Conservation (phyloP, 352 stramenopile genomes). For the Phytopythium boreale region DNA sequence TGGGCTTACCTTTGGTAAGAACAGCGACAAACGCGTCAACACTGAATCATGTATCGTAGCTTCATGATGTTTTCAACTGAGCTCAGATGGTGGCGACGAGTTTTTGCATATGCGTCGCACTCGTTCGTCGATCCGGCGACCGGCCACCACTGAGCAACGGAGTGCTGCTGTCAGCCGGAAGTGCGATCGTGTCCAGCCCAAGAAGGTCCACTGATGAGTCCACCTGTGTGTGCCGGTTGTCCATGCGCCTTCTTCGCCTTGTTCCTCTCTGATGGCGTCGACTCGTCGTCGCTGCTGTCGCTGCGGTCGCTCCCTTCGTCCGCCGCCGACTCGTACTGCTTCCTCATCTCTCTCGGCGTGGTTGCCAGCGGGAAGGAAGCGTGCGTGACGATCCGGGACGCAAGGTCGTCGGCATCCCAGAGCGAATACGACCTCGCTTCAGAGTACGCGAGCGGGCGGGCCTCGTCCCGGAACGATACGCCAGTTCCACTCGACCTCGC, state of each 20-base stretch:
- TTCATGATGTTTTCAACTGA: neutral
- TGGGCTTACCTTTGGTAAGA: too few relatives aligned
- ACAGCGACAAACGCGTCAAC: neutral
- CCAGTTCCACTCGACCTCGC: conserved; percentile 3
- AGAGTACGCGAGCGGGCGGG: conserved; percentile 31
- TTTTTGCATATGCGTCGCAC: conserved; percentile 1
- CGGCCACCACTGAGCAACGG: neutral
- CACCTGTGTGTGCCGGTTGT: neutral
- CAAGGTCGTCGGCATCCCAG: conserved; percentile 31
- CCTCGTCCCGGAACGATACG: conserved; percentile 15
- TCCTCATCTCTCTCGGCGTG: conserved; percentile 1
- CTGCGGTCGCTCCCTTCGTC: neutral
- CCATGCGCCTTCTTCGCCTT: neutral
- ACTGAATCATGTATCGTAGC: neutral
- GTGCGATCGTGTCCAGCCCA: conserved; percentile 16
- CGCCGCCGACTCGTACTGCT: conserved; percentile 5
- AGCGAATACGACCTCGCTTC: conserved; percentile 19
- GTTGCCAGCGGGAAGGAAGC: conserved; percentile 12
- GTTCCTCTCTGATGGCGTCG: neutral
- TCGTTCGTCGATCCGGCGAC: neutral
- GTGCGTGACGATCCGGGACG: conserved; percentile 44
- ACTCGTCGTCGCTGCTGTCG: conserved; percentile 2
- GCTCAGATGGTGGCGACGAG: conserved; percentile 18
- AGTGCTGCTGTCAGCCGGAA: neutral
- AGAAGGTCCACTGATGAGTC: conserved; percentile 22